Evolutionary conservation across 306 rosid species (phyloP).

Genomic region (Alnus rubra): DNA sequence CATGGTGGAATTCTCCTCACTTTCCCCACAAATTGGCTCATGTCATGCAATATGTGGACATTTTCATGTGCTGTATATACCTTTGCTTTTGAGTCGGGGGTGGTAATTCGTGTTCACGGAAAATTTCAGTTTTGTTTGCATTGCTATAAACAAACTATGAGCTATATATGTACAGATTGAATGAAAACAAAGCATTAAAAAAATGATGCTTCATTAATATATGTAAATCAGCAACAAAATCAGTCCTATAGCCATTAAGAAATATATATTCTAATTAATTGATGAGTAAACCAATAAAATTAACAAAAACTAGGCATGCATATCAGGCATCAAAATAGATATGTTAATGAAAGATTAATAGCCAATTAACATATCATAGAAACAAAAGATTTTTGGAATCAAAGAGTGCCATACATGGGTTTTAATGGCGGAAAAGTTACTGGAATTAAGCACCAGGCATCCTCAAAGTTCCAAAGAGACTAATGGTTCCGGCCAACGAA

Average conservation of each 20-base stretch:
- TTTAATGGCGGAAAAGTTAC: constrained; percentile 8
- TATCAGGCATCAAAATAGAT: background rate
- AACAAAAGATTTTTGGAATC: background rate
- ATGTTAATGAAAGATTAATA: background rate
- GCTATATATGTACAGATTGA: background rate
- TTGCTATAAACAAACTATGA: too few relatives aligned
- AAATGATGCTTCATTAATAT: background rate
- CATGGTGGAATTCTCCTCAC: too few relatives aligned
- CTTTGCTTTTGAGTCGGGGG: too few relatives aligned
- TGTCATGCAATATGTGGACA: too few relatives aligned
- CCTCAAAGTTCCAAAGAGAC: constrained; percentile 16
- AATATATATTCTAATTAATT: too few relatives aligned
- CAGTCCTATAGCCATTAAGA: too few relatives aligned
- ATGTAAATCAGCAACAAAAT: background rate
- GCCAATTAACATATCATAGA: background rate
- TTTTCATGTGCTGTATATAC: too few relatives aligned
- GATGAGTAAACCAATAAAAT: too few relatives aligned
- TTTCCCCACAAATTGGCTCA: too few relatives aligned
- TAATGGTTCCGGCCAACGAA: constrained; percentile 14
- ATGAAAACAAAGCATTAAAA: background rate
- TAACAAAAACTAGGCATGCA: background rate
- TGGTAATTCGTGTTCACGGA: too few relatives aligned
- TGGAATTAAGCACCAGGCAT: constrained; percentile 12
- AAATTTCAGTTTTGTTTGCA: background rate
- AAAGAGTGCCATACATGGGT: background rate